Evolutionary conservation across 108 stramenopile genomes (phyloP).

Genomic region (Fragilaria crotonensis): DNA sequence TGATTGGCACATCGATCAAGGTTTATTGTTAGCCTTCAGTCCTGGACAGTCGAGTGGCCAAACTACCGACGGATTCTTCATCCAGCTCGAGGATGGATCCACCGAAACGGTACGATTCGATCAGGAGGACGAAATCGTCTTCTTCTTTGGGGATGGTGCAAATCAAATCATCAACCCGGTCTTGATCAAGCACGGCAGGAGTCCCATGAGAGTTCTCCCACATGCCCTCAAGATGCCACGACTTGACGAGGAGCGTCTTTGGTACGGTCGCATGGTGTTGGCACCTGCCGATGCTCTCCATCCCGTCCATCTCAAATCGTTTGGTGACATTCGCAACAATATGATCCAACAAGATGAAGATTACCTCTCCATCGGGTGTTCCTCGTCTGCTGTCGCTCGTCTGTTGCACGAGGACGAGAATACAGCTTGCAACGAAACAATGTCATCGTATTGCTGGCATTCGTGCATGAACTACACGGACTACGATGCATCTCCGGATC

Average conservation of each 20-base stretch:
- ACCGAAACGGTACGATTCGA: conserved; percentile 20
- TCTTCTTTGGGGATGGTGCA: conserved; percentile 59
- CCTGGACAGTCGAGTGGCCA: conserved; percentile 29
- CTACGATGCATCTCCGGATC: neutral
- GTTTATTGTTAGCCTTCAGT: conserved; percentile 59
- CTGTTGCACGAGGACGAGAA: neutral
- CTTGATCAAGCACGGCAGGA: conserved; percentile 4
- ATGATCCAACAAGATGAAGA: conserved; percentile 3
- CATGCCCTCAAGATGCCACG: conserved; percentile 29
- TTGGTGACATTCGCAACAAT: conserved; percentile 31
- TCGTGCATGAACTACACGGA: conserved; percentile 56
- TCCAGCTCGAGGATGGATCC: conserved; percentile 22
- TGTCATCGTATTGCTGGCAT: conserved; percentile 70
- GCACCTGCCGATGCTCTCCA: conserved; percentile 36
- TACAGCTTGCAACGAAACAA: neutral
- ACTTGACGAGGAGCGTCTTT: conserved; percentile 21
- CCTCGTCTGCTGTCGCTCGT: neutral
- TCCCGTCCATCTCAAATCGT: conserved; percentile 13
- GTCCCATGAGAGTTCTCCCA: conserved; percentile 35
- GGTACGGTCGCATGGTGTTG: conserved; percentile 61
- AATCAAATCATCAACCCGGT: conserved; percentile 40
- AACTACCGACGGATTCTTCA: conserved; percentile 8
- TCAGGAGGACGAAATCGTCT: conserved; percentile 29
- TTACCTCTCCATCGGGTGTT: conserved; percentile 3
- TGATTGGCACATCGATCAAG: conserved; percentile 46